Base-by-base conservation (phyloP, 306 rosid genomes). In the Arachis hypogaea region DNA sequence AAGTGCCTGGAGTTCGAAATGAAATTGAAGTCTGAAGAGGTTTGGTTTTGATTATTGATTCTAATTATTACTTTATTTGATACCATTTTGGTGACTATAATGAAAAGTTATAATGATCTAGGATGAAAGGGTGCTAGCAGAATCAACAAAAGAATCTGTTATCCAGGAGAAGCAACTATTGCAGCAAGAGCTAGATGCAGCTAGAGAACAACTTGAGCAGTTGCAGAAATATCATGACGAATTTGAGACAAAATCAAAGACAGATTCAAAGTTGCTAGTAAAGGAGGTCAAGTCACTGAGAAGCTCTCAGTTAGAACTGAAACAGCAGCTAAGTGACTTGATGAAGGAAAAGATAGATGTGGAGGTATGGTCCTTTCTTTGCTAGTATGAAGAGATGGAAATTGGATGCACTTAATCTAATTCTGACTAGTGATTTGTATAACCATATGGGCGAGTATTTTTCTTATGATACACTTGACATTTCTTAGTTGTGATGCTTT, bases 201-300 rank as follows among this genome's bases (percentile, higher is more conserved):
- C 89, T 45, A 84, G 85, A 82, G 88, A 79, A 62, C 95, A 92
- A 72, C 80, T 91, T 72, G 80, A 86, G 74, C 63, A 81, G 78
- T 80, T 87, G 86, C 95, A 83, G 82, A 86, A 85, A 75, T 69
- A 71, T 71, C 88, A 89, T 61, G 93, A 92, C 43, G 97, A 86
- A 38, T 85, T 83, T 75, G 95, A 88, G 90, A 69, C 42, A 60
- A 91, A 94, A 85, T 86, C 98, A 75, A 94, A 94, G 90, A 78
- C 90, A 68, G 97, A 94, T 74, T 74, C 84, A 22, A 89, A 91
- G 85, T 62, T 94, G 83, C 88, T 94, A 65, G 77, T 88, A 56
- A 87, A 91, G 82, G 99, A 94, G 83, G 94, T 92, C 78, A 94
- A 89, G 82, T 84, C 91, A 71, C 97, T 94, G 66, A 83, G 95